Percentiles rank a stretch among this genome's conserved stretches.
Evolutionary conservation across 306 rosid species (phyloP).

Genomic region (Gleditsia sinensis): DNA sequence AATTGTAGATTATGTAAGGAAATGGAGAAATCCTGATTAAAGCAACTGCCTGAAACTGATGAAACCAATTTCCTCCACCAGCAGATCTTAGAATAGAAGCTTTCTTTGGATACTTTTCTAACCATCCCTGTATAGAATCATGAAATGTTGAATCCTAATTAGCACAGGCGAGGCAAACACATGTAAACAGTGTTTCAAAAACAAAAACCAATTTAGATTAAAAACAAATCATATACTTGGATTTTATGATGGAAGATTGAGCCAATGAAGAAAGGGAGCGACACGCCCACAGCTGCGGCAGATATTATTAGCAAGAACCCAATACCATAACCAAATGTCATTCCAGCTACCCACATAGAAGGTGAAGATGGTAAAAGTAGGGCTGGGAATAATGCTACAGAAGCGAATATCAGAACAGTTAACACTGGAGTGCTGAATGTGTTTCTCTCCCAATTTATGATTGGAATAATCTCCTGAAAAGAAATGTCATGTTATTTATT

Average conservation of each 20-base stretch:
- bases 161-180: not conserved
- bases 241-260: constrained; percentile 71
- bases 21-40: constrained; percentile 96
- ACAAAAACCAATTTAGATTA: not conserved
- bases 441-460: constrained; percentile 75
- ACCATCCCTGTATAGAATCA: constrained; percentile 73
- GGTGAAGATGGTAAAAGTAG: constrained; percentile 86
- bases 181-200: not conserved
- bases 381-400: constrained; percentile 86
- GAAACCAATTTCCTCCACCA: constrained; percentile 94
- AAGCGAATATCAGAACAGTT: constrained; percentile 69
- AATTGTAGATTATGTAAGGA: constrained; percentile 86
- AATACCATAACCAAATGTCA: constrained; percentile 94
- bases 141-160: constrained; percentile 11
- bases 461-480: constrained; percentile 84
- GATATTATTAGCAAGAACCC: constrained; percentile 84
- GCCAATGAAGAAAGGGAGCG: constrained; percentile 91
- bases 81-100: constrained; percentile 86
- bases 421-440: constrained; percentile 82
- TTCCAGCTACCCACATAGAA: constrained; percentile 98
- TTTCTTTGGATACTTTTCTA: constrained; percentile 88
- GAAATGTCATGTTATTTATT: constrained; percentile 17
- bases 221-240: constrained; percentile 56
- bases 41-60: constrained; percentile 90
- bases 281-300: constrained; percentile 76